Percentiles rank a stretch among this genome's conserved stretches.
These are phyloP conservation scores for Cynara cardunculus DNA, from an alignment of 129 eudicot genomes.

Conservation along the genomic window DNA sequence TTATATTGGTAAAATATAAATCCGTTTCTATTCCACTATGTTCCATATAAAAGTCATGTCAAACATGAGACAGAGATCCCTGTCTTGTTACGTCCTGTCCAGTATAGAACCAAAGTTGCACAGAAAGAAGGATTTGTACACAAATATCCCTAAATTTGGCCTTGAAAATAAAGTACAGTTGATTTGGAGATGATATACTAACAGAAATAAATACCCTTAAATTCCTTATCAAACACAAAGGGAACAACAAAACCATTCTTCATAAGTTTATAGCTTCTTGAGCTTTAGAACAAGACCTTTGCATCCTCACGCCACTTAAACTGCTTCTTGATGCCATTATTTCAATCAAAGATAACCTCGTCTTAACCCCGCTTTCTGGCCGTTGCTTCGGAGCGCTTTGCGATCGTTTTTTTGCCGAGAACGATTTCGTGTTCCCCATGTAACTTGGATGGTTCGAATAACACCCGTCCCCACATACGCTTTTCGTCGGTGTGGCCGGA, in stretches of 20 bases:
- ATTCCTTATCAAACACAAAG: slow-evolving; percentile 25
- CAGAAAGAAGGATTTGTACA: too few relatives aligned
- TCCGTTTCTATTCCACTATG: too few relatives aligned
- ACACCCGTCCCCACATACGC: slow-evolving; percentile 75
- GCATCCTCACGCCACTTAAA: slow-evolving; percentile 88
- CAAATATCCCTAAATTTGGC: not conserved
- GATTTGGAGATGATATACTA: not conserved
- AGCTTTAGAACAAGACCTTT: slow-evolving; percentile 56
- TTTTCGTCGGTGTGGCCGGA: slow-evolving; percentile 65
- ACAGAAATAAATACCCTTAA: slow-evolving; percentile 2
- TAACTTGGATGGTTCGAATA: slow-evolving; percentile 62
- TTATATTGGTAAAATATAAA: too few relatives aligned
- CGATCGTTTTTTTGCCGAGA: slow-evolving; percentile 70
- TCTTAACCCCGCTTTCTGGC: slow-evolving; percentile 59
- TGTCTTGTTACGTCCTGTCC: too few relatives aligned
- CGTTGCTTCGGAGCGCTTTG: slow-evolving; percentile 91
- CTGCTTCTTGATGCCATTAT: slow-evolving; percentile 88
- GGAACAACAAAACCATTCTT: slow-evolving; percentile 15
- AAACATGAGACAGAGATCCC: too few relatives aligned
- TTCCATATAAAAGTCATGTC: too few relatives aligned
- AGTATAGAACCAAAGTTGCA: too few relatives aligned
- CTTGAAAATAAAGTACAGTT: not conserved
- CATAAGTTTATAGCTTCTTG: slow-evolving; percentile 47
- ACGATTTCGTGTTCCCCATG: slow-evolving; percentile 86
- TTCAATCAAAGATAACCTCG: slow-evolving; percentile 59